phyloP scores from a whole-genome alignment of 148 eudicot species.

The Salicornia ramosissima region DNA sequence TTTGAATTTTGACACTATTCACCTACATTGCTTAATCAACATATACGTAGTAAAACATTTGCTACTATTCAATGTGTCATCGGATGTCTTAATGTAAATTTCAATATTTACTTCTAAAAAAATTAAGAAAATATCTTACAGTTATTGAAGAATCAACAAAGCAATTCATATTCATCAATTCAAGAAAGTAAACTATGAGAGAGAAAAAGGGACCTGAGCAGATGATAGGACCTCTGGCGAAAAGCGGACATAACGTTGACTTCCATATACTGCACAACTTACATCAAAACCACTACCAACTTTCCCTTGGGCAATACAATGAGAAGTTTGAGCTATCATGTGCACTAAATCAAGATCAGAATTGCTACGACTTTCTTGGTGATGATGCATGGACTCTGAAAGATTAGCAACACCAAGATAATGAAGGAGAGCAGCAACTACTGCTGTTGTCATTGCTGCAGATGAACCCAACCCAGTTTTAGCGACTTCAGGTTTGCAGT shows the following conservation, averaged over 20 bases:
- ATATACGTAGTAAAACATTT: too few species aligned
- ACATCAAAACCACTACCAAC: slow-evolving; percentile 99
- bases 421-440: slow-evolving; percentile 92
- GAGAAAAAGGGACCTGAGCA: slow-evolving; percentile 67
- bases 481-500: slow-evolving; percentile 93
- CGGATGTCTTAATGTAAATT: too few species aligned
- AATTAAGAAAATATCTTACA: too few species aligned
- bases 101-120: too few species aligned
- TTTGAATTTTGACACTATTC: too few species aligned
- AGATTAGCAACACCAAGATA: slow-evolving; percentile 78
- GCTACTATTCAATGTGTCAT: too few species aligned
- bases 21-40: too few species aligned
- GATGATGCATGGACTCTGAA: slow-evolving; percentile 34
- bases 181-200: slow-evolving; percentile 5
- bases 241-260: slow-evolving; percentile 94
- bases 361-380: slow-evolving; percentile 22
- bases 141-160: too few species aligned
- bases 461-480: slow-evolving; percentile 98
- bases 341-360: slow-evolving; percentile 70
- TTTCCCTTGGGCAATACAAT: slow-evolving; percentile 98
- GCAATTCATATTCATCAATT: background rate
- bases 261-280: slow-evolving; percentile 97
- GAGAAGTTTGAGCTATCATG: slow-evolving; percentile 70
- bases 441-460: slow-evolving; percentile 99
- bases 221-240: slow-evolving; percentile 91